Evolutionary conservation across 2,329 filamentous ascomycete genomes (phyloP), one percentile per base, ranked within the genome.

Genomic region (Ustilaginoidea virens): DNA sequence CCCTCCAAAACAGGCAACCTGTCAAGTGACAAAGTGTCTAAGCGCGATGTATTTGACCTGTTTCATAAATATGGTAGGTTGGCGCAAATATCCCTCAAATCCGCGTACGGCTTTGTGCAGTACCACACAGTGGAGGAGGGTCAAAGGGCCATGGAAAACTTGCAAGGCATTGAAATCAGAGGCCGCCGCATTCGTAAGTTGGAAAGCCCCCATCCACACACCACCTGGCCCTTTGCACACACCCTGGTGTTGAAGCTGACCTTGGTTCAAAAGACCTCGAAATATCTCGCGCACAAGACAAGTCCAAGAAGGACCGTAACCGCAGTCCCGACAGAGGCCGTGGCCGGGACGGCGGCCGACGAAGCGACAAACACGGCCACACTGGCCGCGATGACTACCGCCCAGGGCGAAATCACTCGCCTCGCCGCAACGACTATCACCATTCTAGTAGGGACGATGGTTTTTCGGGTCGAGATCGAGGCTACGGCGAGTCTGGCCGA

Each of bases 61-160:
- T 96, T 98, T 48, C 74, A 85, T 46, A 69, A 66, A 33, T 86
- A 83, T 48, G 90, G 90, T 30, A 77, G 76, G 36, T 62, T 98
- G 26, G 87, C 86, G 2, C 90, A 98, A 49, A 90, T 96, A 35
- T 92, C 85, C 1, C 82, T 96, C 42, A 96, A 96, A 53, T 85
- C 90, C 39, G 86, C 86, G 2, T 96, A 93, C 53, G 90, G 90
- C 2, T 98, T 96, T 48, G 85, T 96, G 20, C 90, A 96, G 49
- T 98, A 92, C 40, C 67, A 93, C 39, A 76, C 82, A 17, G 59
- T 74, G 4, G 63, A 68, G 3, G 77, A 87, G 45, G 92, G 85
- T 38, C 63, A 69, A 32, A 63, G 65, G 25, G 87, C 87, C 4
- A 66, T 96, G 41, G 64, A 79, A 20, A 66, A 66, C 20, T 74